Conservation (phyloP, 345 rosid genomes). For the Euphorbia peplus region DNA sequence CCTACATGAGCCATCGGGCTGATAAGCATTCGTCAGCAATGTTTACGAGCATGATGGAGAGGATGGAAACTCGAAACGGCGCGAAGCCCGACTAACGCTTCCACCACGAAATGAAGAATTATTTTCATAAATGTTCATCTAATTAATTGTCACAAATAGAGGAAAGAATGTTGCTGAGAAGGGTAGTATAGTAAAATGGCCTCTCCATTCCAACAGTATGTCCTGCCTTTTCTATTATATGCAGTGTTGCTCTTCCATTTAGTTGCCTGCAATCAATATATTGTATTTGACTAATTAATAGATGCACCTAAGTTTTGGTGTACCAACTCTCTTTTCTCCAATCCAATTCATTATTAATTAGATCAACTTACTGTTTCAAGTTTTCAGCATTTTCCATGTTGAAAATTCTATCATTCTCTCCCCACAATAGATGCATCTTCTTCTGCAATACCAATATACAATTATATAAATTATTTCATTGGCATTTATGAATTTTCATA, state of each 20-base stretch:
- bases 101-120: too few relatives aligned
- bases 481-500: too few relatives aligned
- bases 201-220: constrained; percentile 10
- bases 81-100: too few relatives aligned
- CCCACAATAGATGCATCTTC: constrained; percentile 31
- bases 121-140: neutral
- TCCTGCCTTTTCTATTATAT: constrained; percentile 22
- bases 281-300: too few relatives aligned
- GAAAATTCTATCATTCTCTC: constrained; percentile 24
- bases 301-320: too few relatives aligned
- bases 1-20: too few relatives aligned
- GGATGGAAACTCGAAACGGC: too few relatives aligned
- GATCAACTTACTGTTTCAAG: neutral
- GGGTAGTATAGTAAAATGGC: constrained; percentile 19
- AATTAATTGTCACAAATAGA: constrained; percentile 1
- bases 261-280: constrained; percentile 19
- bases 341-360: too few relatives aligned
- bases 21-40: too few relatives aligned
- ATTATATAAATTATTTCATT: too few relatives aligned
- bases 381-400: constrained; percentile 12
- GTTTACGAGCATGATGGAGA: too few relatives aligned
- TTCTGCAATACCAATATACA: constrained; percentile 16
- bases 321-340: too few relatives aligned
- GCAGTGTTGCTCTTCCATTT: constrained; percentile 18
- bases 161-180: constrained; percentile 17